Evolutionary conservation across 345 rosid species (phyloP).

Genomic region (Gossypium mustelinum): DNA sequence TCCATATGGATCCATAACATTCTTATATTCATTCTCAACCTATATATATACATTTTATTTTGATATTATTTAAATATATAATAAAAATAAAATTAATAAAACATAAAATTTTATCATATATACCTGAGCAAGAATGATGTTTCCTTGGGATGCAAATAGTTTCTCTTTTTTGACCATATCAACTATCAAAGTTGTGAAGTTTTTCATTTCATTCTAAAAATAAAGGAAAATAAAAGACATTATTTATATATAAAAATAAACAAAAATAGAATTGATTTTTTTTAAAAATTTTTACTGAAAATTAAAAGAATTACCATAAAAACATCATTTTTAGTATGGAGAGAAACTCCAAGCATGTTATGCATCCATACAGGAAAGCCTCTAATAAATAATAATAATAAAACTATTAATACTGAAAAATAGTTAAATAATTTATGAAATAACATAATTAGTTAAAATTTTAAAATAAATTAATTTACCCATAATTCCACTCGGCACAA

Average conservation of each 20-base stretch:
- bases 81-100: neutral
- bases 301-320: constrained; percentile 41
- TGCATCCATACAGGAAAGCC: constrained; percentile 73
- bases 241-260: neutral
- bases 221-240: neutral
- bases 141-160: constrained; percentile 74
- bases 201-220: constrained; percentile 59
- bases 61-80: neutral
- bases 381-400: constrained; percentile 10
- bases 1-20: too few species aligned
- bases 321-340: constrained; percentile 44
- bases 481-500: too few species aligned
- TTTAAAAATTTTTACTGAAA: neutral
- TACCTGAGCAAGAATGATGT: constrained; percentile 54
- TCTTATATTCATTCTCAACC: too few species aligned
- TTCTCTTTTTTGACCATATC: constrained; percentile 55
- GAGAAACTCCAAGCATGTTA: constrained; percentile 35
- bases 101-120: too few species aligned
- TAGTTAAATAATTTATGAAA: too few species aligned
- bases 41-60: too few species aligned
- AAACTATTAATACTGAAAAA: neutral
- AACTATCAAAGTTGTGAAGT: constrained; percentile 55
- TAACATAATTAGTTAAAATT: neutral
- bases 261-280: neutral
- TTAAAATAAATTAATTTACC: too few species aligned